These are phyloP conservation scores for Podospora pseudocomata DNA, from an alignment of 495 filamentous ascomycete species.

Conservation along the genomic window DNA sequence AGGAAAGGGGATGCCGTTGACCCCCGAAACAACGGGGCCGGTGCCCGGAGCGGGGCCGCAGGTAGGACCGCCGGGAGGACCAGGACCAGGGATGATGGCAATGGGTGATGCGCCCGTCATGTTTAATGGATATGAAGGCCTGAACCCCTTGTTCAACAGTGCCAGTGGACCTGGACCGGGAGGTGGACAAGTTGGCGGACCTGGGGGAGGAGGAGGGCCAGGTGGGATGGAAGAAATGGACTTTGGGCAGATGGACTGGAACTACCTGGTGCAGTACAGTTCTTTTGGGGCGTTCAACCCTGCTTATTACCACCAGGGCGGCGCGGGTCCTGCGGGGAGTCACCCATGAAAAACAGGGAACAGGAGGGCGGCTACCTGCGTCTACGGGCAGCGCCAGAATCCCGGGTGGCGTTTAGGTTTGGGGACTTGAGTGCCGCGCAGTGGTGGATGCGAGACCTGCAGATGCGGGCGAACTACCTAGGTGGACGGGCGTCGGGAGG, in stretches of 20 bases:
- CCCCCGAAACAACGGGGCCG: neutral
- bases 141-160: conserved; percentile 19
- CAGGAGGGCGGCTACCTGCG: neutral
- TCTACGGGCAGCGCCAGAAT: neutral
- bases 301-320: conserved; percentile 11
- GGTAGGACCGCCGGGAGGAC: conserved; percentile 12
- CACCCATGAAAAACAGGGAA: neutral
- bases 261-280: conserved; percentile 40
- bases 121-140: conserved; percentile 26
- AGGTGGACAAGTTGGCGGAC: neutral
- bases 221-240: conserved; percentile 37
- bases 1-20: conserved; percentile 15
- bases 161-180: neutral
- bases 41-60: conserved; percentile 12
- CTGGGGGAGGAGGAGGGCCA: neutral
- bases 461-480: neutral
- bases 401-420: neutral
- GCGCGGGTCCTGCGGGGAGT: neutral
- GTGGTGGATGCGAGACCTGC: neutral
- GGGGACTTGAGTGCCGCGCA: neutral
- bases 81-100: conserved; percentile 14
- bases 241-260: conserved; percentile 45
- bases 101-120: conserved; percentile 30
- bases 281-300: conserved; percentile 36
- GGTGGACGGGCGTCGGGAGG: neutral